These are phyloP conservation scores for Fusarium floridanum DNA, from an alignment of 2,329 filamentous ascomycete species.

Conservation along the genomic window DNA sequence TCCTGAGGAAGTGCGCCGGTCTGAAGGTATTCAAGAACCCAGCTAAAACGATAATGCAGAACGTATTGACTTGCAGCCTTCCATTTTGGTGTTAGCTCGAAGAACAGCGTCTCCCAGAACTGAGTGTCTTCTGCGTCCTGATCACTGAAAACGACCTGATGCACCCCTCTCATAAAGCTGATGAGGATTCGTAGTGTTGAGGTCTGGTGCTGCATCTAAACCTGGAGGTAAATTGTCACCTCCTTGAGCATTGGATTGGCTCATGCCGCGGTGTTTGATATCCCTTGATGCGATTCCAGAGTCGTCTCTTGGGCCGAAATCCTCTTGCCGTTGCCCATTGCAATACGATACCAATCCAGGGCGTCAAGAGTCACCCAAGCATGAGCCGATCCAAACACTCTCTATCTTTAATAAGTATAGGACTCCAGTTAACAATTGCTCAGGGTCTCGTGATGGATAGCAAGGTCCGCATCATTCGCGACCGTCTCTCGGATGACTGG, in stretches of 20 bases:
- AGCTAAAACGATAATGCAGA: too few relatives aligned
- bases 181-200: too few relatives aligned
- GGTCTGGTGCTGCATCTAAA: not conserved
- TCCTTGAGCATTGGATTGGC: conserved; percentile 9
- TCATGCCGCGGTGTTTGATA: conserved; percentile 5
- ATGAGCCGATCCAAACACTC: conserved; percentile 9
- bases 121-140: too few relatives aligned
- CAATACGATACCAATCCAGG: conserved; percentile 3
- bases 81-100: too few relatives aligned
- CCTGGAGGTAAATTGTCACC: conserved; percentile 11
- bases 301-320: conserved; percentile 3
- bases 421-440: conserved; percentile 9
- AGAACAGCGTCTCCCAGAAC: too few relatives aligned
- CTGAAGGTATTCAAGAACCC: too few relatives aligned
- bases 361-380: conserved; percentile 1
- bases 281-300: conserved; percentile 6
- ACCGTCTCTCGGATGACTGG: conserved; percentile 8
- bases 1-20: too few relatives aligned
- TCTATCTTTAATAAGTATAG: conserved; percentile 11
- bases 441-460: conserved; percentile 14
- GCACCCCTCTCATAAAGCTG: too few relatives aligned
- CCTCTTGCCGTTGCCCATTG: conserved; percentile 1
- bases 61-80: too few relatives aligned
- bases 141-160: too few relatives aligned
- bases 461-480: conserved; percentile 12